Evolutionary conservation across 2,329 filamentous ascomycete species (phyloP), one percentile per base, ranked within the genome.

Genomic region (Venturia effusa): DNA sequence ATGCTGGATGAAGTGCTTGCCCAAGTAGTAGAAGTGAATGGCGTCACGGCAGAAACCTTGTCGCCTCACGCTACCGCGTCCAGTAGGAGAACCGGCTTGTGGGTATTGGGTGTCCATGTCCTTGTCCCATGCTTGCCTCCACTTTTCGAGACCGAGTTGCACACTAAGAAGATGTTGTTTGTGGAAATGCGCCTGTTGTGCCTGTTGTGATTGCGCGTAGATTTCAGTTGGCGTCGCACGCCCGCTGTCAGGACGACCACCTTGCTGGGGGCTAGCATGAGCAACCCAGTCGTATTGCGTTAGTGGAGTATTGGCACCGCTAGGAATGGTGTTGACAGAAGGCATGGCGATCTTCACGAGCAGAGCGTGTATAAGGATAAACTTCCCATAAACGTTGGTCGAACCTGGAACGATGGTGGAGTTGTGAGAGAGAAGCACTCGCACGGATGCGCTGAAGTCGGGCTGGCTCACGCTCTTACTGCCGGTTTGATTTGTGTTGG

Each of bases 371-470:
- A 91, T 84, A 59, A 91, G 74, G 64, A 91, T 82, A 69, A 90
- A 90, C 70, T 91, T 91, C 41, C 85, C 86, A 69, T 86, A 88
- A 1, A 88, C 77, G 68, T 90, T 91, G 1, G 88, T 90, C 27
- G 82, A 83, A 55, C 84, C 83, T 3, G 84, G 83, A 64, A 84
- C 83, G 63, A 90, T 83, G 59, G 83, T 79, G 67, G 82, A 80
- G 11, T 78, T 81, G 6, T 77, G 75, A 66, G 87, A 81, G 63
- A 89, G 78, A 51, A 91, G 76, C 1, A 84, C 81, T 62, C 81
- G 80, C 63, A 90, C 76, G 1, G 83, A 85, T 65, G 84, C 78
- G 66, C 83, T 79, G 73, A 90, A 78, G 68, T 85, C 81, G 1
- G 87, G 81, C 69, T 91, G 88, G 68, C 84, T 87, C 61, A 81